These are phyloP conservation scores for Entoloma clypeatum DNA, from an alignment of 1,284 basidiomycete genomes.

Conservation along the genomic window DNA sequence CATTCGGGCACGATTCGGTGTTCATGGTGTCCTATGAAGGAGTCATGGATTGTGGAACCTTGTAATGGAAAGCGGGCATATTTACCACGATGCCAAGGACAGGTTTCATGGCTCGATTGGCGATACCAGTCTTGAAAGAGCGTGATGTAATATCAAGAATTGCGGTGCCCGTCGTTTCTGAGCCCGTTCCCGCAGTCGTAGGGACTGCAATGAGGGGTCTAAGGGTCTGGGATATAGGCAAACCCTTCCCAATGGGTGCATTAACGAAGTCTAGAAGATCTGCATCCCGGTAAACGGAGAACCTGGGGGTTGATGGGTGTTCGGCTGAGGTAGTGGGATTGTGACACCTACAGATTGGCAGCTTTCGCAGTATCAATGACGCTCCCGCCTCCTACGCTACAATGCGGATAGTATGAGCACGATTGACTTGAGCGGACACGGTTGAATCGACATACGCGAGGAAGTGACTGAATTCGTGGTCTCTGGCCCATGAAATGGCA, in stretches of 20 bases:
- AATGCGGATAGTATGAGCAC: constrained; percentile 5
- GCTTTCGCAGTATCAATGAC: constrained; percentile 96
- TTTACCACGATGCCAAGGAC: constrained; percentile 76
- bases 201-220: constrained; percentile 90
- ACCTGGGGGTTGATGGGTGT: constrained; percentile 42
- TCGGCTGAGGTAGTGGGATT: constrained; percentile 6
- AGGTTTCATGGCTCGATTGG: constrained; percentile 88
- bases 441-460: constrained; percentile 63
- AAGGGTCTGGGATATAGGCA: constrained; percentile 74
- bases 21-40: constrained; percentile 69
- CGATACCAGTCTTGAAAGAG: constrained; percentile 95
- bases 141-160: constrained; percentile 91
- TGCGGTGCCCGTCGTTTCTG: constrained; percentile 96
- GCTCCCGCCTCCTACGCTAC: constrained; percentile 88
- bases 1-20: constrained; percentile 80
- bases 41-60: background rate
- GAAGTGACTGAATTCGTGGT: constrained; percentile 90
- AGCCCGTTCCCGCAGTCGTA: constrained; percentile 96
- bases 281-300: constrained; percentile 85
- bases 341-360: constrained; percentile 74
- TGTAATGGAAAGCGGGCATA: constrained; percentile 1
- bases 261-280: constrained; percentile 97
- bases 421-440: constrained; percentile 3
- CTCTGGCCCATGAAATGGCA: constrained; percentile 85
- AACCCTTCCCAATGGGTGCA: constrained; percentile 91